Conservation (phyloP, 176 grass and related monocot species). For the Juncus inflexus region DNA sequence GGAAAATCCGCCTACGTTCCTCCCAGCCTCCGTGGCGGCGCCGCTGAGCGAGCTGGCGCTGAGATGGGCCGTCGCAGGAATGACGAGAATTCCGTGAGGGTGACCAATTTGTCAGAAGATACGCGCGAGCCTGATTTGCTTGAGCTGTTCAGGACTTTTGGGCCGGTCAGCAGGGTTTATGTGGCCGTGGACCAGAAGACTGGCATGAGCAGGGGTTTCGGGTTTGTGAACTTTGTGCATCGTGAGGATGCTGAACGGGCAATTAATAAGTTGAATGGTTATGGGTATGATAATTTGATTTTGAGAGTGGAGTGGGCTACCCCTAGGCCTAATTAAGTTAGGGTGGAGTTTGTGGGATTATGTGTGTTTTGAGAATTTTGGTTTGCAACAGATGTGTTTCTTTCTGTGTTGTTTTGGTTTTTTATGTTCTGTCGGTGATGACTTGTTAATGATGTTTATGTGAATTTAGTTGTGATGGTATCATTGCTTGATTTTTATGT, state of each 20-base stretch:
- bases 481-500: too few species aligned
- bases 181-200: constrained; percentile 77
- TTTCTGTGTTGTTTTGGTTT: too few species aligned
- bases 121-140: constrained; percentile 62
- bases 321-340: constrained; percentile 57
- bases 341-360: neutral
- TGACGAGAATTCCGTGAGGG: constrained; percentile 74
- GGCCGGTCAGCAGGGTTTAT: constrained; percentile 72
- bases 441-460: too few species aligned
- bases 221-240: constrained; percentile 76
- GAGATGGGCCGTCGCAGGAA: constrained; percentile 60
- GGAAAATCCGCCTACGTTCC: constrained; percentile 66
- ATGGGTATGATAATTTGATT: constrained; percentile 91
- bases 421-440: too few species aligned
- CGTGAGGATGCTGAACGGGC: constrained; percentile 73
- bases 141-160: constrained; percentile 66
- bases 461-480: too few species aligned
- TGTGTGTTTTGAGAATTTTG: neutral
- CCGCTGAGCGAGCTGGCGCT: constrained; percentile 31
- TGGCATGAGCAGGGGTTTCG: constrained; percentile 58
- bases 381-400: too few species aligned
- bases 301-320: constrained; percentile 79
- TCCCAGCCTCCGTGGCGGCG: constrained; percentile 67
- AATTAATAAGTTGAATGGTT: constrained; percentile 86
- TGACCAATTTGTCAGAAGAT: constrained; percentile 83